Base-by-base conservation (phyloP, 2,329 filamentous ascomycete species). In the Aspergillus sp. region DNA sequence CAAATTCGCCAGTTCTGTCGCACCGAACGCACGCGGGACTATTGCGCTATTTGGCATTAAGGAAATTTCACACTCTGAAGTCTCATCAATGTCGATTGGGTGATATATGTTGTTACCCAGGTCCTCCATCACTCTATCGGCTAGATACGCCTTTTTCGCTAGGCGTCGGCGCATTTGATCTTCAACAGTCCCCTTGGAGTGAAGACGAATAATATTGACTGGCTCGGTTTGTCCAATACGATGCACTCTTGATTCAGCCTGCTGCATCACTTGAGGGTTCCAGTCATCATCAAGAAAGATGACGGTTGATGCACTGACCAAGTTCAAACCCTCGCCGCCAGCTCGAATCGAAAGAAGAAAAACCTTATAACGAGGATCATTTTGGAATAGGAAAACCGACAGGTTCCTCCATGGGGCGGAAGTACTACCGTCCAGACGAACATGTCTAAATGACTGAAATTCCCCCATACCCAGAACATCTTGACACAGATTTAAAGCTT, bases 71-170 rank as follows among this genome's bases (percentile, higher is more conserved):
- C 46, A 6, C 4, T 50, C 50, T 4, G n/a, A 7, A 4, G 12
- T n/a, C 3, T 40, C 52, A 5, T 54, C 46, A 15, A 54, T 24
- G 8, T 20, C 13, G 15, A 40, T 48, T 13, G 45, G 33, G 1
- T 49, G 22, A 22, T 27, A 11, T 1, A 24, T 41, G 4, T 51
- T 27, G 20, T 46, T 37, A 5, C 20, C 27, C 15, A 20, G 12
- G 13, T 48, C 79, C 59, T 86, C 83, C 0, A 82, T 86, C 17
- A 86, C 82, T 64, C 85, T 86, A 0, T 82, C 77, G 0, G 83
- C 85, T 0, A 87, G 73, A 59, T 86, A 86, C 0, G 86, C 73
- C 70, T 87, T 87, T 75, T 87, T 87, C 6, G 79, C 75, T n/a
- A 85, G 81, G 1, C 82, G 73, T 0, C 81, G 77, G 67, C 82